These are phyloP conservation scores for Cenococcum geophilum DNA, from an alignment of 495 filamentous ascomycete genomes.

Conservation along the genomic window DNA sequence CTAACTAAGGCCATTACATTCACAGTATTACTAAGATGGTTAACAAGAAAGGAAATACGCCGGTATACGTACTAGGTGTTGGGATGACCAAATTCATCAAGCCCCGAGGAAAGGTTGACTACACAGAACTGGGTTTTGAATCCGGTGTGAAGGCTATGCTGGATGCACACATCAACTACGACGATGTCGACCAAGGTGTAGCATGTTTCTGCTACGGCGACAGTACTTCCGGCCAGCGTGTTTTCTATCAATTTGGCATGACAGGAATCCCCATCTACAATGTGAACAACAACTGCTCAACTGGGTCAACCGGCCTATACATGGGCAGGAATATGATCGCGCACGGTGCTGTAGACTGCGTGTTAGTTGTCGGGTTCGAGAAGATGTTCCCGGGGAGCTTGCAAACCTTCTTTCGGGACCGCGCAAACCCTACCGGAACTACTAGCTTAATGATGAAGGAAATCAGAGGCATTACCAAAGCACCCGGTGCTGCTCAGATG, in stretches of 20 bases:
- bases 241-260: slow-evolving; percentile 99
- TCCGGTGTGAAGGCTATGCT: slow-evolving; percentile 93
- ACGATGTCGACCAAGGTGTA: slow-evolving; percentile 92
- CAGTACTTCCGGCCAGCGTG: slow-evolving; percentile 88
- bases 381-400: slow-evolving; percentile 94
- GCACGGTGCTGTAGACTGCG: slow-evolving; percentile 73
- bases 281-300: slow-evolving; percentile 97
- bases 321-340: slow-evolving; percentile 78
- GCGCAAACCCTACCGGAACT: slow-evolving; percentile 67
- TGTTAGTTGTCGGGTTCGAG: slow-evolving; percentile 91
- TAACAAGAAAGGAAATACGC: slow-evolving; percentile 44
- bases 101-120: slow-evolving; percentile 85
- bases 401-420: slow-evolving; percentile 71
- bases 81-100: slow-evolving; percentile 99
- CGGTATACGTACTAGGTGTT: slow-evolving; percentile 87
- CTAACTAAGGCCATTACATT: not conserved
- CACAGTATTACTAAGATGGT: slow-evolving; percentile 24
- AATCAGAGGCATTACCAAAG: slow-evolving; percentile 71
- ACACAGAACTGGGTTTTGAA: slow-evolving; percentile 87
- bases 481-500: slow-evolving; percentile 82
- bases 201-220: slow-evolving; percentile 98
- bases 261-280: slow-evolving; percentile 94
- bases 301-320: slow-evolving; percentile 78
- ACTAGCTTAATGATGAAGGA: slow-evolving; percentile 71
- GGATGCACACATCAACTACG: slow-evolving; percentile 92